These are phyloP conservation scores for Boletus rubescentipes DNA, from an alignment of 768 basidiomycete species.

Conservation along the genomic window DNA sequence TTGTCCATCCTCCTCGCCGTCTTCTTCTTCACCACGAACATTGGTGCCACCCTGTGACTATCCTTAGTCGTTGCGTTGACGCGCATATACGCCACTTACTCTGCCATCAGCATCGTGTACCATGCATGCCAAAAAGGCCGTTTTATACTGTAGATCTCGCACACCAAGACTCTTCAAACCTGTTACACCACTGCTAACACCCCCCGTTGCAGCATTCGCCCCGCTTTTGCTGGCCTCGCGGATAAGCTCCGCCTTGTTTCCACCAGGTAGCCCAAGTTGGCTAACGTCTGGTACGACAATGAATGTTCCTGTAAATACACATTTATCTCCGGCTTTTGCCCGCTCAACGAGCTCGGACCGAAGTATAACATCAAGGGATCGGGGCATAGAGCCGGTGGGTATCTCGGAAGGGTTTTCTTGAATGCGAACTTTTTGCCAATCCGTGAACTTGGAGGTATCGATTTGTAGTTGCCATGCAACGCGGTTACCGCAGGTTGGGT, in stretches of 20 bases:
- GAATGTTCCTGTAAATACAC: constrained; percentile 96
- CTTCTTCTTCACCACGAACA: constrained; percentile 85
- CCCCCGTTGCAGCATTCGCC: constrained; percentile 56
- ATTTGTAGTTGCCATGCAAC: constrained; percentile 91
- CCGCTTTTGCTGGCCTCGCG: constrained; percentile 75
- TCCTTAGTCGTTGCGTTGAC: not conserved
- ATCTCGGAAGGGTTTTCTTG: constrained; percentile 99
- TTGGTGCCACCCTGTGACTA: constrained; percentile 71
- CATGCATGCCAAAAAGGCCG: constrained; percentile 98
- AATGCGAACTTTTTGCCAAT: constrained; percentile 99
- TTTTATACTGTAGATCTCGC: constrained; percentile 95
- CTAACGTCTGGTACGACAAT: constrained; percentile 98
- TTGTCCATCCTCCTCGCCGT: constrained; percentile 73
- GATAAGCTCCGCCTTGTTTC: constrained; percentile 87
- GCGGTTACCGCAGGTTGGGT: constrained; percentile 91
- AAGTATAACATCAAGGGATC: constrained; percentile 93
- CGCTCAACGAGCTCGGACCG: constrained; percentile 95
- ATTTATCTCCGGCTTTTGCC: constrained; percentile 99
- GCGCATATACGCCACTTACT: constrained; percentile 47
- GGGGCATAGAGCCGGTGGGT: constrained; percentile 97
- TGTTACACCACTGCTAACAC: constrained; percentile 80
- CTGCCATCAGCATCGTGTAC: constrained; percentile 87
- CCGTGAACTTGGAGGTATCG: constrained; percentile 94
- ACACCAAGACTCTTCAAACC: constrained; percentile 95
- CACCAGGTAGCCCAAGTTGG: constrained; percentile 92